A percentile compares a stretch with the other conserved stretches of the same genome.
phyloP scores from a whole-genome alignment of 2,329 filamentous ascomycete species.

The Parascedosporium putredinis region DNA sequence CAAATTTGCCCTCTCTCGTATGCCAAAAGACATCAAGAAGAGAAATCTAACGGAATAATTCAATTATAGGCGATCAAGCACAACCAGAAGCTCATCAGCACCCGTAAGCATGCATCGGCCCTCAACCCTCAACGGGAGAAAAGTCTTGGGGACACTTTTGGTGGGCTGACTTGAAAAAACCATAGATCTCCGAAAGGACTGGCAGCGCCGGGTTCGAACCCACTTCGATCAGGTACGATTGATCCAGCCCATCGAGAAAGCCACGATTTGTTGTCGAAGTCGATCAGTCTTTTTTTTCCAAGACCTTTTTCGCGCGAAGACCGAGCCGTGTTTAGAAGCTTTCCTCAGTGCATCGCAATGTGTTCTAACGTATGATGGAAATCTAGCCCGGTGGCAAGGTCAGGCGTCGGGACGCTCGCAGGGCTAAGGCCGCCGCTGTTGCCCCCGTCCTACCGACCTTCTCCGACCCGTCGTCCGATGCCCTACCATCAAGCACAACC shows the following conservation, averaged over 20 bases:
- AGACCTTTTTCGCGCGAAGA: background rate
- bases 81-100: conserved; percentile 97
- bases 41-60: conserved; percentile 15
- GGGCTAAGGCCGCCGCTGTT: conserved; percentile 88
- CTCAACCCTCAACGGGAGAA: no score
- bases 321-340: background rate
- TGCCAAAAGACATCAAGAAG: conserved; percentile 16
- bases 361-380: conserved; percentile 12
- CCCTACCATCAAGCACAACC: conserved; percentile 99
- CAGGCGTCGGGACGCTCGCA: conserved; percentile 80
- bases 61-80: conserved; percentile 83
- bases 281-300: background rate
- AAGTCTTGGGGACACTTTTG: conserved; percentile 9
- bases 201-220: conserved; percentile 96
- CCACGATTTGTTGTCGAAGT: background rate
- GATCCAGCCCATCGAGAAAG: background rate
- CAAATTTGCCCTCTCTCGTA: background rate
- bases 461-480: conserved; percentile 93
- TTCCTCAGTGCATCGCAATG: background rate
- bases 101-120: conserved; percentile 58
- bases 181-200: conserved; percentile 98
- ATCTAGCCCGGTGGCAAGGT: conserved; percentile 87
- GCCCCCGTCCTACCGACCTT: conserved; percentile 97
- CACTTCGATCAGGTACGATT: conserved; percentile 96
- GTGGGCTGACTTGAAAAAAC: conserved; percentile 29